These are phyloP conservation scores for Stenocarpella maydis DNA, from an alignment of 2,329 filamentous ascomycete species.

Conservation along the genomic window DNA sequence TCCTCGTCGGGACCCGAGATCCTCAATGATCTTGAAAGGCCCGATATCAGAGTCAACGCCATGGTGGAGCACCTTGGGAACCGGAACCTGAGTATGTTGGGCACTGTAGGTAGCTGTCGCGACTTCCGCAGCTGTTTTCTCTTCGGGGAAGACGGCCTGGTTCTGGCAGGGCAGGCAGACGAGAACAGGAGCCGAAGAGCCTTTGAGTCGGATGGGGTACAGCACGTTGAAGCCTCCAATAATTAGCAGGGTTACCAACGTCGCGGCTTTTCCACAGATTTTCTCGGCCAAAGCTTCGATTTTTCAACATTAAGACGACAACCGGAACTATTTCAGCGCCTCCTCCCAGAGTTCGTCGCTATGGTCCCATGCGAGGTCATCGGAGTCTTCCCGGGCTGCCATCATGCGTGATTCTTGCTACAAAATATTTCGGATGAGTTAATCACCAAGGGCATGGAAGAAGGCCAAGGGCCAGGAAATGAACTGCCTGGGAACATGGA, in stretches of 20 bases:
- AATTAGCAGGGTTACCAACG: neutral
- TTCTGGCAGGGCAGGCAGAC: slow-evolving; percentile 2
- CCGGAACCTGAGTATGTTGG: neutral
- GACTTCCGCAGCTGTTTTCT: slow-evolving; percentile 1
- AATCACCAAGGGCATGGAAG: neutral
- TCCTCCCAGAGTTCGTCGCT: slow-evolving; percentile 42
- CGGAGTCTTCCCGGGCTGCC: slow-evolving; percentile 41
- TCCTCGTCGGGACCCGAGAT: neutral
- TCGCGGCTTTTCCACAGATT: neutral
- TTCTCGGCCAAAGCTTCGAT: neutral
- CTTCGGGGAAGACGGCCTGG: neutral
- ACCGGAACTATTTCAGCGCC: slow-evolving; percentile 39
- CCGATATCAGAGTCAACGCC: slow-evolving; percentile 2
- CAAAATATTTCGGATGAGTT: neutral
- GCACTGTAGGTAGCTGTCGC: neutral
- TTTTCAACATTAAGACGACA: slow-evolving; percentile 27
- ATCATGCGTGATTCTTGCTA: slow-evolving; percentile 32
- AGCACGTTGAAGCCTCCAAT: slow-evolving; percentile 12
- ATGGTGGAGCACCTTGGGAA: neutral
- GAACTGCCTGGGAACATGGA: neutral
- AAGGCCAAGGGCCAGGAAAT: neutral
- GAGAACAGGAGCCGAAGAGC: neutral
- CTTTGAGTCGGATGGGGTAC: slow-evolving; percentile 9
- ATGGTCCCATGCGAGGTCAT: slow-evolving; percentile 44
- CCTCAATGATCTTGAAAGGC: neutral